Percentiles rank a stretch among this genome's conserved stretches.
These are phyloP conservation scores for Neotropicomus parvogracilis DNA, from an alignment of 1,284 basidiomycete genomes.

Conservation along the genomic window DNA sequence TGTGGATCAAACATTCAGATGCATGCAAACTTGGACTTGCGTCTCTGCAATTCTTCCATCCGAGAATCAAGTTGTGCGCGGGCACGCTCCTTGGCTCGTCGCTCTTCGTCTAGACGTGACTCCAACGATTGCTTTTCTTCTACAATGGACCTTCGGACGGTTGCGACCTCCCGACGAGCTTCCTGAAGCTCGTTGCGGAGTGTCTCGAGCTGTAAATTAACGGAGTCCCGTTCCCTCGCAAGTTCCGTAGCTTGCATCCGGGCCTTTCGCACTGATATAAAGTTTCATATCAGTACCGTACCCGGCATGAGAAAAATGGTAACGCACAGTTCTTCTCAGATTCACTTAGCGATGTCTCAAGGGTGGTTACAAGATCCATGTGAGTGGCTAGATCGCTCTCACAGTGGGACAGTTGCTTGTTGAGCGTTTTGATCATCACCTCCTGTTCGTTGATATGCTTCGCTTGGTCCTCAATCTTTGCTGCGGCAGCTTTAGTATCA, in stretches of 20 bases:
- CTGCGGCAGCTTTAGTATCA: constrained; percentile 52
- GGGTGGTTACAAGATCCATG: constrained; percentile 81
- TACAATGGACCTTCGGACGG: constrained; percentile 72
- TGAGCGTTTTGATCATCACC: constrained; percentile 86
- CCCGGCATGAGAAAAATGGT: constrained; percentile 10
- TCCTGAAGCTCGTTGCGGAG: constrained; percentile 70
- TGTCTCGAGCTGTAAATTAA: constrained; percentile 59
- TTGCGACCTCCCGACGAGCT: constrained; percentile 73
- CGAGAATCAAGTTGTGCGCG: constrained; percentile 79
- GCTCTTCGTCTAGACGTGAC: constrained; percentile 76
- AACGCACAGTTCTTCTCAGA: constrained; percentile 85
- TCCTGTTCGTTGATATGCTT: constrained; percentile 82
- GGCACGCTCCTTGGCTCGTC: constrained; percentile 76
- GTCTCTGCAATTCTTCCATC: constrained; percentile 77
- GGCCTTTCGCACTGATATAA: constrained; percentile 72
- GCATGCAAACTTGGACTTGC: constrained; percentile 84
- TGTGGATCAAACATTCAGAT: constrained; percentile 39
- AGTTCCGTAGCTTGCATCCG: constrained; percentile 87
- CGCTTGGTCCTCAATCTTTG: constrained; percentile 67
- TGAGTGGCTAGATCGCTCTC: constrained; percentile 88
- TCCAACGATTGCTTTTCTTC: constrained; percentile 85
- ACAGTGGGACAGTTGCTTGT: constrained; percentile 88
- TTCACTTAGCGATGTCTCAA: constrained; percentile 82
- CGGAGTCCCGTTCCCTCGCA: constrained; percentile 75
- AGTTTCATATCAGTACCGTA: constrained; percentile 21